Evolutionary conservation across 495 filamentous ascomycete genomes (phyloP).

Genomic region (Podospora bellae-mahoneyi): DNA sequence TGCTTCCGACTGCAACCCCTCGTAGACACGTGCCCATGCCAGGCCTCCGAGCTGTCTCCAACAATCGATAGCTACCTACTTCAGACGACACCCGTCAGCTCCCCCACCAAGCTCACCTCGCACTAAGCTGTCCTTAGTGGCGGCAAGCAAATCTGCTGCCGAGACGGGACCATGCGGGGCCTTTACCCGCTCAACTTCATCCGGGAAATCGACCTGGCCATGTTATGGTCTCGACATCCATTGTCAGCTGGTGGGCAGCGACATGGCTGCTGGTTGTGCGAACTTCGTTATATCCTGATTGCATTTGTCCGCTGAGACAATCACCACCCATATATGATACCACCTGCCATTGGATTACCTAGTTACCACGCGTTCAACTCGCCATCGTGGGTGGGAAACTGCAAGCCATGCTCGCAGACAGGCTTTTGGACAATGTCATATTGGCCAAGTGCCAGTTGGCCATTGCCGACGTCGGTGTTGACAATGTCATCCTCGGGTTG

Average conservation of each 20-base stretch:
- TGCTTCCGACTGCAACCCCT: constrained; percentile 2
- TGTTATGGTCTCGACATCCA: background rate
- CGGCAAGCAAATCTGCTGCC: constrained; percentile 9
- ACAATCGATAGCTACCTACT: background rate
- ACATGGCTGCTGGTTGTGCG: background rate
- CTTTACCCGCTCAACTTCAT: background rate
- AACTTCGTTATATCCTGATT: background rate
- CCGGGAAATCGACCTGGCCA: background rate
- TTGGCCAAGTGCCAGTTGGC: constrained; percentile 24
- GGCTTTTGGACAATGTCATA: constrained; percentile 20
- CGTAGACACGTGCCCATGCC: background rate
- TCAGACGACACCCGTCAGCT: background rate
- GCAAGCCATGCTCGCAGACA: constrained; percentile 26
- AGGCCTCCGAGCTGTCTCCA: background rate
- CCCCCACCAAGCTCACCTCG: background rate
- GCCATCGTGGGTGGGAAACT: background rate
- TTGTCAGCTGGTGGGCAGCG: background rate
- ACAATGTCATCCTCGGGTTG: constrained; percentile 24
- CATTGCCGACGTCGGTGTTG: constrained; percentile 10
- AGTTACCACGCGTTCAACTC: background rate
- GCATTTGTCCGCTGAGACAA: background rate
- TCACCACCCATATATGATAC: background rate
- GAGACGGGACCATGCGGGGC: background rate
- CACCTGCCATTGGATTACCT: background rate
- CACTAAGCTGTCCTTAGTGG: constrained; percentile 2